Evolutionary conservation across 371 early-diverging fungal species (phyloP).

Genomic region (Capniomyces stellatus): DNA sequence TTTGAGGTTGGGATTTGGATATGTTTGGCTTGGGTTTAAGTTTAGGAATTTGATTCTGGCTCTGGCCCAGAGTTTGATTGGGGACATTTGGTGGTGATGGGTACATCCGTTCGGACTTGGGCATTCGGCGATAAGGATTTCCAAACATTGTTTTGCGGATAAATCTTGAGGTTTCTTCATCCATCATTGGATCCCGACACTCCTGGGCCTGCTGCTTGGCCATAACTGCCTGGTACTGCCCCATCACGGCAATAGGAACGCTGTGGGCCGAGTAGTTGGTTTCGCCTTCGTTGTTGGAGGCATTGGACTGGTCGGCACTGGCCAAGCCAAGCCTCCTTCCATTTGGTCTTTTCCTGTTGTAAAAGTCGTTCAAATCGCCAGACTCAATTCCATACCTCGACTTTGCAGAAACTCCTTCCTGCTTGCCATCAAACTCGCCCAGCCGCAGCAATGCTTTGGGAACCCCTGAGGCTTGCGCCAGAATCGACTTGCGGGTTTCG

Average conservation of each 20-base stretch:
- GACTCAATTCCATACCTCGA: too few relatives aligned
- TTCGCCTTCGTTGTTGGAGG: constrained; percentile 21
- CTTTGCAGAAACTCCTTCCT: neutral
- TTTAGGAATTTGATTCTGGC: constrained; percentile 10
- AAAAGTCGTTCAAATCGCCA: too few relatives aligned
- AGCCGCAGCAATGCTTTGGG: neutral
- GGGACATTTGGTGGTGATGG: constrained; percentile 11
- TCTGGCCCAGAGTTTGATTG: constrained; percentile 13
- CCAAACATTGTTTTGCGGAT: constrained; percentile 44
- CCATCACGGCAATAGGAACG: constrained; percentile 45
- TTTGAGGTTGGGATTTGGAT: neutral
- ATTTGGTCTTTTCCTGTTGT: too few relatives aligned
- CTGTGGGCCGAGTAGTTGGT: constrained; percentile 29
- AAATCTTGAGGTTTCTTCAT: constrained; percentile 32
- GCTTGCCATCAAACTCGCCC: neutral
- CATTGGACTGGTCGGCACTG: too few relatives aligned
- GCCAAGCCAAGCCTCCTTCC: too few relatives aligned
- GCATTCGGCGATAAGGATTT: constrained; percentile 34
- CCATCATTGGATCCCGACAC: constrained; percentile 39
- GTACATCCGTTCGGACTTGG: constrained; percentile 14
- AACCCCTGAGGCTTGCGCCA: neutral
- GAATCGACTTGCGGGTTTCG: too few relatives aligned
- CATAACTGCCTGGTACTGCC: constrained; percentile 36
- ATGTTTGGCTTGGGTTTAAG: neutral
- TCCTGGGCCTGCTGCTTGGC: constrained; percentile 24